Evolutionary conservation across 345 rosid genomes (phyloP).

Genomic region (Lenwebbia sp.): DNA sequence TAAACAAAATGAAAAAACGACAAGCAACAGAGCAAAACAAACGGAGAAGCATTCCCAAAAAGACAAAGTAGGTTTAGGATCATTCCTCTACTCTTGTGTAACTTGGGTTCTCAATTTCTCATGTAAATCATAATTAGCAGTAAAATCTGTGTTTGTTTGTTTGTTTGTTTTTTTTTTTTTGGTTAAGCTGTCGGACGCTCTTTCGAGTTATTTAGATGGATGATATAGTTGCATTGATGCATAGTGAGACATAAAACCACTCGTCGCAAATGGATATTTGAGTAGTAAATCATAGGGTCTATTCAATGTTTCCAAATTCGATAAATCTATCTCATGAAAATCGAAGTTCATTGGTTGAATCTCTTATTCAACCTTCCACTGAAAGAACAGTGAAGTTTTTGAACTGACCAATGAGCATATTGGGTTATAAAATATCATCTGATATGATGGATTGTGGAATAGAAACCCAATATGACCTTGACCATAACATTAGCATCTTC

Average conservation of each 20-base stretch:
- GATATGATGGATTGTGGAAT: not conserved
- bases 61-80: not conserved
- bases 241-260: not conserved
- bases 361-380: not conserved
- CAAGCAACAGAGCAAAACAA: not conserved
- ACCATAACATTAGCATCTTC: not conserved
- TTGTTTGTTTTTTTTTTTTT: not conserved
- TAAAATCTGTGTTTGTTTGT: not conserved
- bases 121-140: not conserved
- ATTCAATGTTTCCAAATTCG: not conserved
- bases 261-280: not conserved
- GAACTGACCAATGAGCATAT: not conserved
- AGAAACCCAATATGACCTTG: not conserved
- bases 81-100: not conserved
- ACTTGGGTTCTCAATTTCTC: not conserved
- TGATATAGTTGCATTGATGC: not conserved
- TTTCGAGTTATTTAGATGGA: not conserved
- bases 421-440: not conserved
- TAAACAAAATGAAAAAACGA: not conserved
- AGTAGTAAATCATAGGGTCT: not conserved
- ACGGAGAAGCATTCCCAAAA: not conserved
- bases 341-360: not conserved
- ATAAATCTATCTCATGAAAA: not conserved
- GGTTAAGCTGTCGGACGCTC: not conserved
- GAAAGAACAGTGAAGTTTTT: not conserved